These are phyloP conservation scores for Talaromyces trachyspermus DNA, from an alignment of 495 filamentous ascomycete genomes.

Conservation along the genomic window DNA sequence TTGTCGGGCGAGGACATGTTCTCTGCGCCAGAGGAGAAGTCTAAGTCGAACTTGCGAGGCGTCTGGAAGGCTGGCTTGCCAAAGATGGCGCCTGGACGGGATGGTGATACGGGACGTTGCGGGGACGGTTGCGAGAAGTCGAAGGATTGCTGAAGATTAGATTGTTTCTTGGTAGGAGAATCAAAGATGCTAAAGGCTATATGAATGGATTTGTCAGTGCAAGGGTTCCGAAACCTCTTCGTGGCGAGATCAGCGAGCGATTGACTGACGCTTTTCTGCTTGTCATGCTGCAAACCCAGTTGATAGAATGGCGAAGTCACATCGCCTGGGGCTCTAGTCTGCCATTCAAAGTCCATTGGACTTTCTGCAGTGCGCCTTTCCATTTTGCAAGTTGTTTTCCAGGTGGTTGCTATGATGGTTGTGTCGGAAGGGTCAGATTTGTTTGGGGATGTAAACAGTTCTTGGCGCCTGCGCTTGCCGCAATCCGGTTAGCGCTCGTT, in stretches of 20 bases:
- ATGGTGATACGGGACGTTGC: constrained; percentile 19
- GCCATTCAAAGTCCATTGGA: constrained; percentile 67
- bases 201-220: constrained; percentile 8
- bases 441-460: constrained; percentile 9
- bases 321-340: constrained; percentile 49
- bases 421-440: constrained; percentile 9
- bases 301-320: constrained; percentile 52
- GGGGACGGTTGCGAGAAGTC: constrained; percentile 29
- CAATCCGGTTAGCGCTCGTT: too few species aligned
- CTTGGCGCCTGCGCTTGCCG: too few species aligned
- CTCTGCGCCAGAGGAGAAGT: constrained; percentile 75
- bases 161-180: constrained; percentile 40
- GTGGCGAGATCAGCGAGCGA: background rate
- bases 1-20: constrained; percentile 66
- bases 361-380: constrained; percentile 44
- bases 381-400: constrained; percentile 19
- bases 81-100: constrained; percentile 38
- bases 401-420: constrained; percentile 1
- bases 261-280: constrained; percentile 44
- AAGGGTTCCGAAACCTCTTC: background rate
- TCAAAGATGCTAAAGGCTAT: constrained; percentile 47
- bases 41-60: constrained; percentile 64
- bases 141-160: constrained; percentile 33
- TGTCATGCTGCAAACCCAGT: constrained; percentile 36
- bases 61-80: constrained; percentile 70